Percentiles rank a stretch among this genome's conserved stretches.
These are phyloP conservation scores for Coccomyxa subellipsoidea DNA, from an alignment of 163 green algal species.

Conservation along the genomic window DNA sequence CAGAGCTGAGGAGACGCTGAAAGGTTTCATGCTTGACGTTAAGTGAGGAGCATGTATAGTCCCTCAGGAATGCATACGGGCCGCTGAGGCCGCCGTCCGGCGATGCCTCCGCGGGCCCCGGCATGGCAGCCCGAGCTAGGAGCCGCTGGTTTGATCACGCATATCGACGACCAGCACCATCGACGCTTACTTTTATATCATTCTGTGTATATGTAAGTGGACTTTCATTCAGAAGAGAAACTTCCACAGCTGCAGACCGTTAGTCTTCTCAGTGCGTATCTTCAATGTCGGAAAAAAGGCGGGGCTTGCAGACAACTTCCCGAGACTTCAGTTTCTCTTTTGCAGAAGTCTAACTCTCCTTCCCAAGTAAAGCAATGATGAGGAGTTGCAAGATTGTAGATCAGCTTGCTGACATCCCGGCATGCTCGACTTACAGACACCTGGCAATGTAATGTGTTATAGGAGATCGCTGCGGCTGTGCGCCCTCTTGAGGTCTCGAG, in stretches of 20 bases:
- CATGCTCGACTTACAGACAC: not conserved
- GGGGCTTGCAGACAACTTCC: not conserved
- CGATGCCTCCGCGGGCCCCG: not conserved
- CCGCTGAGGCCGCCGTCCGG: constrained; percentile 23
- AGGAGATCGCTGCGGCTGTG: not conserved
- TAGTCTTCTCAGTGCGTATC: not conserved
- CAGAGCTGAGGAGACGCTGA: constrained; percentile 48
- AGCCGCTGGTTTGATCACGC: not conserved
- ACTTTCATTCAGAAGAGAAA: no score
- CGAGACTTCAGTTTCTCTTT: not conserved
- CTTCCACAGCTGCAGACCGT: not conserved
- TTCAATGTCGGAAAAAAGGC: not conserved
- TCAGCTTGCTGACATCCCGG: not conserved
- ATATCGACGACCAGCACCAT: not conserved
- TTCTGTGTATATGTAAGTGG: no score
- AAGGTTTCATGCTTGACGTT: constrained; percentile 58
- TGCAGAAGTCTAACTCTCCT: not conserved
- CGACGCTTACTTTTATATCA: no score
- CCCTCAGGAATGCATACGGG: constrained; percentile 52
- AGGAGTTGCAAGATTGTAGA: not conserved
- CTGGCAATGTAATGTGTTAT: not conserved
- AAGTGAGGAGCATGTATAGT: constrained; percentile 55
- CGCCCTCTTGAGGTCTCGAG: not conserved
- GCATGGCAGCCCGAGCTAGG: not conserved
- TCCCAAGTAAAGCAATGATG: not conserved